Conservation (phyloP, 495 filamentous ascomycete species). For the Daldinia vernicosa region DNA sequence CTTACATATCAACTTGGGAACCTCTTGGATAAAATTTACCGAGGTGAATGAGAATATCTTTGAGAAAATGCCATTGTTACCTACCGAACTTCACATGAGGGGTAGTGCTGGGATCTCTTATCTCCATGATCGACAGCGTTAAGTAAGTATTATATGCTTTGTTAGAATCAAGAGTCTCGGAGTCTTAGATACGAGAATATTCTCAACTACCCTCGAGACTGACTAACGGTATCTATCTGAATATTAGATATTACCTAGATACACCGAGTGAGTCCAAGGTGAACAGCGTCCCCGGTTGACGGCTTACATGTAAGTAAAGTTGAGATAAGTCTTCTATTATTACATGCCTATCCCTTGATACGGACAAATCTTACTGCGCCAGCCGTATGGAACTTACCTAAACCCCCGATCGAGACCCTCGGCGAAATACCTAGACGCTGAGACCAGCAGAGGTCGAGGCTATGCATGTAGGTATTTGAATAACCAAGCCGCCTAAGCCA, state of each 20-base stretch:
- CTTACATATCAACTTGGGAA: neutral
- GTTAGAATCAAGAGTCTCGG: too few relatives aligned
- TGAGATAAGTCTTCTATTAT: conserved; percentile 4
- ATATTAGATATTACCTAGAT: neutral
- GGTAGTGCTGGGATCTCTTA: neutral
- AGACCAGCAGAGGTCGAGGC: neutral
- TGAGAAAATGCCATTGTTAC: neutral
- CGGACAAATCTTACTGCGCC: neutral
- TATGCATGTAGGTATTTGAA: neutral
- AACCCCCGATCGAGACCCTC: neutral
- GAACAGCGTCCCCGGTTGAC: neutral
- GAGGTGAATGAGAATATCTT: neutral
- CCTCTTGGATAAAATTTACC: neutral
- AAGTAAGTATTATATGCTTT: neutral
- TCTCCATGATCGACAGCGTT: neutral
- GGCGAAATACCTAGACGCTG: neutral
- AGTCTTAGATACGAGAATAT: neutral
- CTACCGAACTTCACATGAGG: neutral
- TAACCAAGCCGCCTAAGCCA: neutral
- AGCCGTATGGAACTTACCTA: neutral
- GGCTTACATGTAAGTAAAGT: neutral
- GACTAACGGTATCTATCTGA: neutral
- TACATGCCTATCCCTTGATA: neutral
- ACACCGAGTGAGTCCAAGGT: neutral
- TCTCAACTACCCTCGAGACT: neutral